A percentile compares a stretch with the other conserved stretches of the same genome.
phyloP scores from a whole-genome alignment of 805 yeast species.

The Starmerella bombicola region DNA sequence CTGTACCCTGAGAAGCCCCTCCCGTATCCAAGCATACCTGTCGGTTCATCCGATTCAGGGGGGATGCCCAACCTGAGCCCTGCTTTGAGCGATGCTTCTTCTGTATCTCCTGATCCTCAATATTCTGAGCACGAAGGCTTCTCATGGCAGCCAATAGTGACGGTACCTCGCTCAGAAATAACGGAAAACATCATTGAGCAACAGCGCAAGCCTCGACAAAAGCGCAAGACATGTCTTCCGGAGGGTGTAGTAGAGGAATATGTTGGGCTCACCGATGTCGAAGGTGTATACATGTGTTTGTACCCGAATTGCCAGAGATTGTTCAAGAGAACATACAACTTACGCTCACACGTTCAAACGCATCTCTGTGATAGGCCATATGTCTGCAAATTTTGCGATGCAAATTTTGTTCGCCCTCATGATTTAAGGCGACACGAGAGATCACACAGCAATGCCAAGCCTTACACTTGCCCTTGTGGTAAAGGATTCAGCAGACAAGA shows the following conservation, averaged over 20 bases:
- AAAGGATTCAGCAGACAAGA: constrained; percentile 83
- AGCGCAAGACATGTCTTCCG: constrained; percentile 55
- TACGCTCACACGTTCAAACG: constrained; percentile 90
- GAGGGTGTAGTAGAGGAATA: constrained; percentile 81
- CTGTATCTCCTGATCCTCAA: constrained; percentile 14
- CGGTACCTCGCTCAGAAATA: constrained; percentile 27
- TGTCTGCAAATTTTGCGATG: constrained; percentile 58
- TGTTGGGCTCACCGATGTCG: constrained; percentile 65
- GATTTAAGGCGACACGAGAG: constrained; percentile 83
- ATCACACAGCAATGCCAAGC: constrained; percentile 61
- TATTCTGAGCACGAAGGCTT: constrained; percentile 15
- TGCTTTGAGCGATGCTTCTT: constrained; percentile 16
- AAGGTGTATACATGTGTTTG: constrained; percentile 60
- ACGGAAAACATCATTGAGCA: constrained; percentile 27
- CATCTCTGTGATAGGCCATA: constrained; percentile 92
- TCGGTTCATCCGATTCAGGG: background rate
- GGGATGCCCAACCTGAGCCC: constrained; percentile 15
- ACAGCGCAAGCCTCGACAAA: constrained; percentile 28
- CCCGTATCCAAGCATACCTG: background rate
- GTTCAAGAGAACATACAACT: constrained; percentile 81
- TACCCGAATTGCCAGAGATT: constrained; percentile 68
- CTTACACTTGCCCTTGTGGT: constrained; percentile 80
- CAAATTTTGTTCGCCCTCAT: constrained; percentile 88
- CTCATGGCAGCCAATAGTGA: constrained; percentile 31
- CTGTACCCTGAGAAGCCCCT: background rate